Conservation (phyloP, 371 early-diverging fungal genomes). For the Rhizopus sp. region DNA sequence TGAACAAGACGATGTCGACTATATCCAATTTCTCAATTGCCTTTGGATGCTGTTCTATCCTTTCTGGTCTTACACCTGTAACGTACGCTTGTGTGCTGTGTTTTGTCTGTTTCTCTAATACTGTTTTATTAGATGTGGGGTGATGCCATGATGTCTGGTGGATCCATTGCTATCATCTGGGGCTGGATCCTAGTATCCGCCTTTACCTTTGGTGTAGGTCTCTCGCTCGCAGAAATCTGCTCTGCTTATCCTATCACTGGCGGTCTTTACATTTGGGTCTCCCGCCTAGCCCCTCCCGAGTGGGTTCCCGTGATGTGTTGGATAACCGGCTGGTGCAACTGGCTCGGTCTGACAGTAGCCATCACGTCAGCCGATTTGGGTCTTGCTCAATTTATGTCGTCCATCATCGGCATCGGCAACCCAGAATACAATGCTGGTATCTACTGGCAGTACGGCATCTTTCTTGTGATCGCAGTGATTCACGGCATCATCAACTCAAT, state of each 20-base stretch:
- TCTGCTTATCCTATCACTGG: constrained; percentile 74
- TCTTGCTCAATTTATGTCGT: constrained; percentile 51
- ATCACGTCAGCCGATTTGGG: constrained; percentile 59
- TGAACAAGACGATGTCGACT: constrained; percentile 65
- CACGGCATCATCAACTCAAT: constrained; percentile 62
- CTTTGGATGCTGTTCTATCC: constrained; percentile 62
- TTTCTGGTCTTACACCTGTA: constrained; percentile 63
- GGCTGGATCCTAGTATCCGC: constrained; percentile 67
- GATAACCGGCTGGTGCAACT: constrained; percentile 62
- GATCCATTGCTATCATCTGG: constrained; percentile 71
- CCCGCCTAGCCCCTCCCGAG: constrained; percentile 51
- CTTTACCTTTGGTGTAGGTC: constrained; percentile 65
- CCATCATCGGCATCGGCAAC: constrained; percentile 40
- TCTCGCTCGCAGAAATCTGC: constrained; percentile 76
- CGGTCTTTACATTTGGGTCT: constrained; percentile 61
- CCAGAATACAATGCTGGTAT: constrained; percentile 39
- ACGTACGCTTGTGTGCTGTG: background rate
- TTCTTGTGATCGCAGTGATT: constrained; percentile 47
- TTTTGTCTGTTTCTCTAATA: background rate
- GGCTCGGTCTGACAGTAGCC: constrained; percentile 54
- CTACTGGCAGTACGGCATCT: constrained; percentile 46
- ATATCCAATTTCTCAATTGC: constrained; percentile 68
- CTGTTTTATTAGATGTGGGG: constrained; percentile 43
- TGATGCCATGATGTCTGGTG: constrained; percentile 65
- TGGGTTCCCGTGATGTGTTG: constrained; percentile 61